Conservation (phyloP, 2,329 filamentous ascomycete genomes). For the Nannizziopsis arthrosporioides region DNA sequence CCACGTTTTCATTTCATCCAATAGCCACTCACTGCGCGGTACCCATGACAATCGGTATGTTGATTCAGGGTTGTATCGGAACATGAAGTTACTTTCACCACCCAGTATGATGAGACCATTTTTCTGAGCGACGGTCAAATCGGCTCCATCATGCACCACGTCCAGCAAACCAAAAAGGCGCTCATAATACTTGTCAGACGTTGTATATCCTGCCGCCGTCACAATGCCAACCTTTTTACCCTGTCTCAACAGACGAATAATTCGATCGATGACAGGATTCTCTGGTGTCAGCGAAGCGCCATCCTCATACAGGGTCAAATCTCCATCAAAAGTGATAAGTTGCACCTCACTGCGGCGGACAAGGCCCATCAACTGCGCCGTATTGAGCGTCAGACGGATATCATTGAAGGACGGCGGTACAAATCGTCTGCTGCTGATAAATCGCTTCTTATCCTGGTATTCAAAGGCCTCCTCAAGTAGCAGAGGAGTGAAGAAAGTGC, state of each 20-base stretch:
- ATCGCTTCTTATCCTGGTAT: slow-evolving; percentile 73
- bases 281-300: slow-evolving; percentile 63
- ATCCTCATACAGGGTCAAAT: slow-evolving; percentile 91
- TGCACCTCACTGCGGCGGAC: slow-evolving; percentile 60
- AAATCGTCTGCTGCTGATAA: slow-evolving; percentile 82
- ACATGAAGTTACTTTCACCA: slow-evolving; percentile 91
- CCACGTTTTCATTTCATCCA: slow-evolving; percentile 45
- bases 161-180: slow-evolving; percentile 79
- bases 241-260: slow-evolving; percentile 59
- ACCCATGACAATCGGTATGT: slow-evolving; percentile 58
- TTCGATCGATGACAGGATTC: slow-evolving; percentile 63
- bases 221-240: slow-evolving; percentile 87
- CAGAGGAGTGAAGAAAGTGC: slow-evolving; percentile 84
- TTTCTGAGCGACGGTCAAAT: slow-evolving; percentile 55
- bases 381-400: slow-evolving; percentile 82
- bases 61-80: slow-evolving; percentile 57
- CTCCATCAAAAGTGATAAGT: slow-evolving; percentile 91
- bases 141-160: slow-evolving; percentile 53
- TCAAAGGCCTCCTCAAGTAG: slow-evolving; percentile 82
- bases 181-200: slow-evolving; percentile 72
- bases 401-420: slow-evolving; percentile 97
- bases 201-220: slow-evolving; percentile 88
- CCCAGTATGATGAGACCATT: slow-evolving; percentile 82
- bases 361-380: slow-evolving; percentile 87
- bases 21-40: slow-evolving; percentile 45